Base-by-base conservation (phyloP, 306 rosid species). In the Casuarina glauca region DNA sequence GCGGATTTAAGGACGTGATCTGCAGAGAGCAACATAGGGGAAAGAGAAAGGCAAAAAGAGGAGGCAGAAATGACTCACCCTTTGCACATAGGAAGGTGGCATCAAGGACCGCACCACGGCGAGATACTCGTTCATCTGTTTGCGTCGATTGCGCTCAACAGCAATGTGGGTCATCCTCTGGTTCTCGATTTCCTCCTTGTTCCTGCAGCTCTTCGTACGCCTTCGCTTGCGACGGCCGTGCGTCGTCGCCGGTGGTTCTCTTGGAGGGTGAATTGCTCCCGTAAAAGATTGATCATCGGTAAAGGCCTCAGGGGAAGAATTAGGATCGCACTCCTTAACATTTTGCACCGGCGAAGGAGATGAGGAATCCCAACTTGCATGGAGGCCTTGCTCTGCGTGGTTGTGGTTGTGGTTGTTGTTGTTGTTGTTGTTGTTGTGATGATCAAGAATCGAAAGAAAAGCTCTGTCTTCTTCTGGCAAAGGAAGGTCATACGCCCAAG, bases 161-260 rank as follows among this genome's bases (percentile, higher is more conserved):
- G 92, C 87, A 89, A 94, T 94, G 93, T 93, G 97, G 16, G 97
- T 90, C 91, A 89, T 93, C 86, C 96, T 86, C 82, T 93, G 96
- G 80, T 89, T 94, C 85, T 94, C 98, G 20, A 94, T 88, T 70
- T 92, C 98, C 51, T 92, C 96, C 43, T 81, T 85, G 87, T 94
- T 94, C 76, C 90, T 92, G 17, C 89, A 50, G 78, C 62, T 84
- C 78, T 84, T 90, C 35, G 87, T 89, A 7, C 97, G 91, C 36
- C 92, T 88, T 4, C 98, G 88, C 78, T 91, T 92, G 1, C 91
- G 78, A 13, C 97, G 84, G 1, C 77, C 75, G 84, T 69, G 13
- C 32, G 85, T 60, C 4, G 87, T 44, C 1, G 76, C 44, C 7
- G 55, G 9, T 9, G 80, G 19, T 2, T 45, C 82, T 10, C 6